These are phyloP conservation scores for Salix suchowensis DNA, from an alignment of 345 rosid genomes.

Conservation along the genomic window DNA sequence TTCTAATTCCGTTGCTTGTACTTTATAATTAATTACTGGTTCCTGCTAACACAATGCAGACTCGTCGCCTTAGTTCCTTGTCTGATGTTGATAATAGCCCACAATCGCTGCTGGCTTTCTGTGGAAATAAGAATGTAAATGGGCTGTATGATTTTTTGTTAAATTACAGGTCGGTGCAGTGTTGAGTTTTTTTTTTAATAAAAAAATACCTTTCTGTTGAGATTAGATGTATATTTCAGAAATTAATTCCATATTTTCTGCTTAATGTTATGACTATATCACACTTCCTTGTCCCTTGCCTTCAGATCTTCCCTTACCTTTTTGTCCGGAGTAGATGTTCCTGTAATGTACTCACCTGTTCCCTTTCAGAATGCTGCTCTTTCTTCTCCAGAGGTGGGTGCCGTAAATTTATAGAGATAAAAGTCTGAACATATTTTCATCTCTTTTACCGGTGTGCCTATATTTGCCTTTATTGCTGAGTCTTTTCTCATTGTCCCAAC, in stretches of 20 bases:
- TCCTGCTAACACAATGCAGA: slow-evolving; percentile 48
- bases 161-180: slow-evolving; percentile 63
- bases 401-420: background rate
- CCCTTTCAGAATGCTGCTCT: slow-evolving; percentile 78
- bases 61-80: slow-evolving; percentile 48
- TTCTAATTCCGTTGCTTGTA: background rate
- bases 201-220: background rate
- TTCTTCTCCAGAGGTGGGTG: slow-evolving; percentile 78
- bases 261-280: slow-evolving; percentile 3
- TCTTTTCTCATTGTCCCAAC: background rate
- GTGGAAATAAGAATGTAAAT: slow-evolving; percentile 59
- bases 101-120: slow-evolving; percentile 73
- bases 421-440: background rate
- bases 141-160: slow-evolving; percentile 77
- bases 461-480: background rate
- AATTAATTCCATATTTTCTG: background rate
- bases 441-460: background rate
- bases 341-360: slow-evolving; percentile 67
- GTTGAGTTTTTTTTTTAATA: background rate
- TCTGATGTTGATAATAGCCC: slow-evolving; percentile 75
- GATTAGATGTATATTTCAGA: background rate
- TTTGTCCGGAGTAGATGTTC: slow-evolving; percentile 69
- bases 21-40: slow-evolving; percentile 9
- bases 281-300: slow-evolving; percentile 21
- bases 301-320: slow-evolving; percentile 65